Evolutionary conservation across 2,329 filamentous ascomycete species (phyloP).

Genomic region (Beauveria sp.): DNA sequence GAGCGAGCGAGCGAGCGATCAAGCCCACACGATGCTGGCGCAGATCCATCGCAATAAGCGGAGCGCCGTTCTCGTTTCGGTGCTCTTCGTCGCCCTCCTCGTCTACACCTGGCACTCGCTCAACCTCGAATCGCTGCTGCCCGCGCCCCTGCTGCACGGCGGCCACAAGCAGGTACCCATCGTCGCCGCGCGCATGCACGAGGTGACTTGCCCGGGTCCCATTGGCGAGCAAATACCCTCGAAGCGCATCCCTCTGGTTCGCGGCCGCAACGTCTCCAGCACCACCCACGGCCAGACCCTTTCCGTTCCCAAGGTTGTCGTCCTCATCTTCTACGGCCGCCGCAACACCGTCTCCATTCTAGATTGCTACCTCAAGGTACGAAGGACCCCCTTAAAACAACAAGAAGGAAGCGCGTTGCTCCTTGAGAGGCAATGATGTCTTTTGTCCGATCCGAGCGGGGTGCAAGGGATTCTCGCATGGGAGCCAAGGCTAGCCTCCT

Average conservation of each 20-base stretch:
- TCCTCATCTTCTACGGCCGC: conserved; percentile 39
- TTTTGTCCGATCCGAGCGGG: background rate
- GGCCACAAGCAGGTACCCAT: background rate
- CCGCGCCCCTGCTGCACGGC: conserved; percentile 4
- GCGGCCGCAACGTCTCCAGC: conserved; percentile 7
- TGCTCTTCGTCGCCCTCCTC: conserved; percentile 4
- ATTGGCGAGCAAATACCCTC: background rate
- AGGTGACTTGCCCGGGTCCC: conserved; percentile 5
- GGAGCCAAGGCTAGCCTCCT: background rate
- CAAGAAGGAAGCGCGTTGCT: background rate
- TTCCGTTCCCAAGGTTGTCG: conserved; percentile 29
- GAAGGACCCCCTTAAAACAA: background rate
- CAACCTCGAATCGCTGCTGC: conserved; percentile 9
- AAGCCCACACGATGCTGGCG: background rate
- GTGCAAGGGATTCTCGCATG: background rate
- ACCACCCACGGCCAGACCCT: conserved; percentile 9
- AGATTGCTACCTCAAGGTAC: conserved; percentile 38
- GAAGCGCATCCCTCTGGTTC: conserved; percentile 7
- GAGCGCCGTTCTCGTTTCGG: conserved; percentile 3
- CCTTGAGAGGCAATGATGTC: background rate
- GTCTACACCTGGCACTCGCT: conserved; percentile 9
- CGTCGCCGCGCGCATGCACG: conserved; percentile 4
- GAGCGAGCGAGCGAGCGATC: too few species aligned
- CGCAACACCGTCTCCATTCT: conserved; percentile 36
- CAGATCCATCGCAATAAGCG: conserved; percentile 4